phyloP scores from a whole-genome alignment of 2,329 filamentous ascomycete genomes.

The Claviceps capensis region DNA sequence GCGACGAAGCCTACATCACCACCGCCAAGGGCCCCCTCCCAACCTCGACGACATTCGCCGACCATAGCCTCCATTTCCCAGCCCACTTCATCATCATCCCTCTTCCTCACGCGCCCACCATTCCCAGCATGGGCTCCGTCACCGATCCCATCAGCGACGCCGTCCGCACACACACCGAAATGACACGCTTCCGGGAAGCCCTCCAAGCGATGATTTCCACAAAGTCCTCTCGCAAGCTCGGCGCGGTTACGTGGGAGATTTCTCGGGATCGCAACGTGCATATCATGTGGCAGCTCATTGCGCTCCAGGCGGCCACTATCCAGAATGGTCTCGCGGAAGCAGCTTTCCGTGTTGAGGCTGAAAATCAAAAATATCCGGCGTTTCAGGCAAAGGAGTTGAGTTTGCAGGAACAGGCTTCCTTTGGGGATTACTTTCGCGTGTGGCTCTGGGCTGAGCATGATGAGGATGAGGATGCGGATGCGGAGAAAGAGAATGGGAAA shows the following conservation, averaged over 20 bases:
- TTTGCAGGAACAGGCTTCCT: conserved; percentile 32
- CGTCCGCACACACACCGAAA: conserved; percentile 57
- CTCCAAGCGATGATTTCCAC: conserved; percentile 67
- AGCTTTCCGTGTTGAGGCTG: conserved; percentile 76
- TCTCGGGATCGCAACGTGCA: conserved; percentile 71
- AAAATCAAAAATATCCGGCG: conserved; percentile 49
- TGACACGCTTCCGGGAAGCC: conserved; percentile 64
- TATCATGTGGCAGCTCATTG: conserved; percentile 86
- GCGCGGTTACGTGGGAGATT: conserved; percentile 86
- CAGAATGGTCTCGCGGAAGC: conserved; percentile 66
- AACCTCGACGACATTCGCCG: conserved; percentile 50
- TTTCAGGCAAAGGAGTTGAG: conserved; percentile 36
- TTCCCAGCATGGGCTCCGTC: conserved; percentile 49
- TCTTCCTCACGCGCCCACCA: conserved; percentile 64
- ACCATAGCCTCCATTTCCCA: conserved; percentile 57
- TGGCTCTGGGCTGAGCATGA: conserved; percentile 55
- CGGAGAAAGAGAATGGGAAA: too few species aligned
- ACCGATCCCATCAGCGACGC: conserved; percentile 38
- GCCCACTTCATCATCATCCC: conserved; percentile 87
- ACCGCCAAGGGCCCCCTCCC: conserved; percentile 85
- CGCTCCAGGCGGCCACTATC: conserved; percentile 56
- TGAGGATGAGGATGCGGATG: too few species aligned
- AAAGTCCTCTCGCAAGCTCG: conserved; percentile 45
- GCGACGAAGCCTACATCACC: conserved; percentile 75
- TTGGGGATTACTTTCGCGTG: conserved; percentile 62